These are phyloP conservation scores for Tephrocybe sp. DNA, from an alignment of 768 basidiomycete genomes.

Conservation along the genomic window DNA sequence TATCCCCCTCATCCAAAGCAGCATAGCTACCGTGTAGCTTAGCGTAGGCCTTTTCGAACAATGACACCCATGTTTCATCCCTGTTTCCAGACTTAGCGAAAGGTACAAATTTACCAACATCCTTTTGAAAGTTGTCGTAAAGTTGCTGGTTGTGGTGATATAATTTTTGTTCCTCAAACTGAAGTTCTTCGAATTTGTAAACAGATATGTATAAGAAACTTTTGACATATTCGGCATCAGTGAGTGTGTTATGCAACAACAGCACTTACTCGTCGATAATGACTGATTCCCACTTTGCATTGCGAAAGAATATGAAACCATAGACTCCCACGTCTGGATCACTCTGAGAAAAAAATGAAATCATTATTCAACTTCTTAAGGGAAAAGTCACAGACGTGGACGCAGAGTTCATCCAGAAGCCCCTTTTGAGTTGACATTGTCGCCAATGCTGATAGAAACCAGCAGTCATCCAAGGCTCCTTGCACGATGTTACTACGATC, in stretches of 20 bases:
- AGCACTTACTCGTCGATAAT: constrained; percentile 44
- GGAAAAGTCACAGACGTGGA: constrained; percentile 31
- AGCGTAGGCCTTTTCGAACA: constrained; percentile 58
- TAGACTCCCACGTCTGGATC: constrained; percentile 50
- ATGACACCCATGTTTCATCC: constrained; percentile 55
- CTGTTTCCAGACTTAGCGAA: constrained; percentile 46
- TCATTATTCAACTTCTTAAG: not conserved
- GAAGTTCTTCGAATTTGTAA: constrained; percentile 42
- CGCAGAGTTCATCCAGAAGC: constrained; percentile 51
- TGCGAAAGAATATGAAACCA: constrained; percentile 49
- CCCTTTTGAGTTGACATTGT: constrained; percentile 42
- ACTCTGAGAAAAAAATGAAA: constrained; percentile 25
- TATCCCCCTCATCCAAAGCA: constrained; percentile 35
- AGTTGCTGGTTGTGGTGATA: constrained; percentile 49
- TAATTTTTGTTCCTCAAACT: constrained; percentile 32
- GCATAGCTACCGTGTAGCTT: constrained; percentile 54
- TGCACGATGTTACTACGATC: constrained; percentile 45
- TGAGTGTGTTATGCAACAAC: too few species aligned
- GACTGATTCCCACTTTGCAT: constrained; percentile 43
- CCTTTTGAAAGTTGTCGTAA: constrained; percentile 43
- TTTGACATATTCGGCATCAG: not conserved
- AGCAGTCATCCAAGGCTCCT: constrained; percentile 51
- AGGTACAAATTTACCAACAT: constrained; percentile 43
- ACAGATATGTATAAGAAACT: constrained; percentile 41
- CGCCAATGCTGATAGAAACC: constrained; percentile 51